phyloP scores from a whole-genome alignment of 2,329 filamentous ascomycete species.

The Teratosphaeria epicoccoides region DNA sequence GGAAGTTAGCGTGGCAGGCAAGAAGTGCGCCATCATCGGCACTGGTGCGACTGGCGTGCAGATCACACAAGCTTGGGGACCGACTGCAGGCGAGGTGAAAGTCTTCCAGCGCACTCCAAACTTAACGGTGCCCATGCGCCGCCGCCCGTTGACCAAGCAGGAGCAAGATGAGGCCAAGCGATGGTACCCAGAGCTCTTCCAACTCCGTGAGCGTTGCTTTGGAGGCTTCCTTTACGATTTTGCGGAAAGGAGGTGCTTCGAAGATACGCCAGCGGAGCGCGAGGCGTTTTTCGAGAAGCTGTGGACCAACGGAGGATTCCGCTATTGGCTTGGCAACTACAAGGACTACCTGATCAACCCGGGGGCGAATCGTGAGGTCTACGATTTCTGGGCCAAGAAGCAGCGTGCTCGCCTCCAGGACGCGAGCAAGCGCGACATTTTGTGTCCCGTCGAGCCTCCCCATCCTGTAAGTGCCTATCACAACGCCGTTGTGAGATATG shows the following conservation, averaged over 20 bases:
- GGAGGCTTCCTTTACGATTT: constrained; percentile 50
- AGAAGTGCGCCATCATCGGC: constrained; percentile 32
- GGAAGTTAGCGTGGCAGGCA: constrained; percentile 23
- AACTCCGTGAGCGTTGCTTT: constrained; percentile 43
- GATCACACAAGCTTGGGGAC: constrained; percentile 17
- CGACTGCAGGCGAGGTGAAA: constrained; percentile 31
- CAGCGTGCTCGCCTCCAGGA: constrained; percentile 31
- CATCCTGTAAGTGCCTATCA: constrained; percentile 20
- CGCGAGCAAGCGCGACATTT: constrained; percentile 32
- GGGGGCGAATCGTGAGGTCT: constrained; percentile 31
- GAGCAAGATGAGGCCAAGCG: constrained; percentile 40
- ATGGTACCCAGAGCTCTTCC: constrained; percentile 40
- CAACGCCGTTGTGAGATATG: background rate
- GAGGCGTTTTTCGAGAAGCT: constrained; percentile 33
- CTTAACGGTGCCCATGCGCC: constrained; percentile 51
- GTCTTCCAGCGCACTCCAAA: constrained; percentile 61
- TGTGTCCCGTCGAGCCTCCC: constrained; percentile 32
- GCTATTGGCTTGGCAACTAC: constrained; percentile 23
- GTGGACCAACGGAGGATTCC: constrained; percentile 29
- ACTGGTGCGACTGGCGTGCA: constrained; percentile 33
- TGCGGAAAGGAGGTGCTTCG: constrained; percentile 42
- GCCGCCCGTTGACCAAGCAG: constrained; percentile 37
- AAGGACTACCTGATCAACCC: constrained; percentile 23
- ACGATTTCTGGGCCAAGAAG: constrained; percentile 38
- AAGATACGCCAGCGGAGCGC: constrained; percentile 32